Evolutionary conservation across 176 grass and related monocot genomes (phyloP), one percentile per base, ranked within the genome.

Genomic region (Carex cristatella): DNA sequence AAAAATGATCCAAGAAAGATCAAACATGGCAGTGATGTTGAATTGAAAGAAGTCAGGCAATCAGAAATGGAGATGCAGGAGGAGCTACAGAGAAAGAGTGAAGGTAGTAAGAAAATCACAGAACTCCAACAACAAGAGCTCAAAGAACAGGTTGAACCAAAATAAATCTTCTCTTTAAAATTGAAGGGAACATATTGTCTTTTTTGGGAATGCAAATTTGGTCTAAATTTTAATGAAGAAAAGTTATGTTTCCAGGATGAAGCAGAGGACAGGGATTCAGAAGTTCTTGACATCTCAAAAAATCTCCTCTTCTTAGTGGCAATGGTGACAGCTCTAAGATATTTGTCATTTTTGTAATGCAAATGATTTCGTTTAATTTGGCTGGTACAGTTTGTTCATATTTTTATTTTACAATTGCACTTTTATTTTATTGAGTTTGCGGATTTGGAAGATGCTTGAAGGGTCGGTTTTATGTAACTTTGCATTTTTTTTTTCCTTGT

Each of bases 31-130:
- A 48, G 5, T 49, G 61, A 76, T 53, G 71, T 4, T 48, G 27
- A 83, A 9, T 42, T 51, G 4, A 42, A 44, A 64, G 23, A 54
- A 59, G 37, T 32, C 2, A 1, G 37, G 8, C 15, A 3, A 71
- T 16, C 8, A 60, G 87, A 93, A 86, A 46, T 90, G 80, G 81
- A 88, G 54, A 90, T 81, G 44, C 68, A 32, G 12, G 12, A 78
- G 51, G 51, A 81, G 57, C 8, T 62, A 42, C 48, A 49, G 18
- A 30, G 54, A 4, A 65, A 27, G 59, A 81, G 35, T n/a, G 59
- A 81, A 19, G 7, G n/a, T 65, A 61, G 7, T 30, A 27, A 75
- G 42, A 75, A 75, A 30, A 27, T 75, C 44, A 0, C n/a, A 13
- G n/a, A 74, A 70, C 67, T 70, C 35, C 14, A 5, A 70, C 67